phyloP scores from a whole-genome alignment of 306 rosid species.

The Pyrus bretschneideri region DNA sequence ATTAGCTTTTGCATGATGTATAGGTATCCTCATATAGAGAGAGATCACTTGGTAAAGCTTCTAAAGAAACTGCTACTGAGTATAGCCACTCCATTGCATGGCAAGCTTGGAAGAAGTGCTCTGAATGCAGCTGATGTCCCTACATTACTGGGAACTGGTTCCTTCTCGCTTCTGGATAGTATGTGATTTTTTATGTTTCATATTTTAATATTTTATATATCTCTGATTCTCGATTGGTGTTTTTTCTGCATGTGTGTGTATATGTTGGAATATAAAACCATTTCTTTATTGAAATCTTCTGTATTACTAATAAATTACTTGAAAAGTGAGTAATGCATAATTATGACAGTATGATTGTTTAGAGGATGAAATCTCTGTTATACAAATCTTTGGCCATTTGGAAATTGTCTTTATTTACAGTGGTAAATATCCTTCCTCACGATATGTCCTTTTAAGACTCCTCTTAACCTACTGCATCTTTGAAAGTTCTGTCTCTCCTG shows the following conservation, averaged over 20 bases:
- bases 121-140: constrained; percentile 90
- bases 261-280: background rate
- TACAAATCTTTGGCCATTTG: background rate
- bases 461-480: background rate
- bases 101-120: constrained; percentile 41
- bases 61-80: constrained; percentile 59
- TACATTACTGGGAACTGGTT: constrained; percentile 77
- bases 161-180: constrained; percentile 80
- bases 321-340: background rate
- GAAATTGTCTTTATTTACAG: background rate
- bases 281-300: background rate
- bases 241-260: background rate
- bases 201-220: constrained; percentile 9
- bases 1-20: constrained; percentile 19
- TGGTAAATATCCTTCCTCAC: background rate
- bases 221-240: constrained; percentile 11
- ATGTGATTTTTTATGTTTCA: constrained; percentile 29
- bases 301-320: background rate
- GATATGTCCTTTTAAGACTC: background rate
- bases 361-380: background rate
- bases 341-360: background rate
- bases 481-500: background rate
- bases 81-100: constrained; percentile 41
- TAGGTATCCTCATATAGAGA: constrained; percentile 79
- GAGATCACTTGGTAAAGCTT: constrained; percentile 83